These are phyloP conservation scores for Phenoliferia sp. DNA, from an alignment of 1,284 basidiomycete species.

Conservation along the genomic window DNA sequence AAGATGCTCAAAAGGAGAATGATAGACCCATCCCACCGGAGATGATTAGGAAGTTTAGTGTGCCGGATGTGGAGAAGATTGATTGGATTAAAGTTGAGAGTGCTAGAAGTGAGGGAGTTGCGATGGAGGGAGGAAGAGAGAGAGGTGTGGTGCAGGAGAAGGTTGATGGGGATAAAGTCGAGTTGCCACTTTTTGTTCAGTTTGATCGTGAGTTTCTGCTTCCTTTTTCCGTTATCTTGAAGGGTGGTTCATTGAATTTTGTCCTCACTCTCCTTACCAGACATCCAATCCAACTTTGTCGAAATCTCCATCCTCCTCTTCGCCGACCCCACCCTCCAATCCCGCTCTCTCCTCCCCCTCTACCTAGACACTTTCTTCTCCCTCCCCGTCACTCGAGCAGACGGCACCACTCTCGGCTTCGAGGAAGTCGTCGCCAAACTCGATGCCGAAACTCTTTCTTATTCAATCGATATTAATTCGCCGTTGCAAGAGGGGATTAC, in stretches of 20 bases:
- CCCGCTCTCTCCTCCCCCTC: constrained; percentile 52
- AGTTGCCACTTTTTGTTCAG: constrained; percentile 83
- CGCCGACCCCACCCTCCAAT: constrained; percentile 29
- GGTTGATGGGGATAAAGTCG: constrained; percentile 61
- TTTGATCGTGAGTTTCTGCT: constrained; percentile 53
- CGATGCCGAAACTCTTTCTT: constrained; percentile 85
- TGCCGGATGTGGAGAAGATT: constrained; percentile 82
- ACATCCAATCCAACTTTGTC: constrained; percentile 75
- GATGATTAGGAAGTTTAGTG: constrained; percentile 75
- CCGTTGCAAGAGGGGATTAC: constrained; percentile 71
- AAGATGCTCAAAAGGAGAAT: constrained; percentile 81
- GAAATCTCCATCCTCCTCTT: constrained; percentile 62
- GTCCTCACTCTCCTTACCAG: background rate
- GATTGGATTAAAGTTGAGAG: constrained; percentile 92
- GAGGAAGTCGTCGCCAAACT: constrained; percentile 89
- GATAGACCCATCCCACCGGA: constrained; percentile 72
- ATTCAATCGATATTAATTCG: constrained; percentile 62
- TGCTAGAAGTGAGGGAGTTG: constrained; percentile 37
- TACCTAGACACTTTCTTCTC: constrained; percentile 86
- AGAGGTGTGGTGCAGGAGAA: constrained; percentile 60
- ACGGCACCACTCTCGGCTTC: constrained; percentile 68
- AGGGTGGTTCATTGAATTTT: too few relatives aligned
- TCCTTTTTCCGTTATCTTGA: too few relatives aligned
- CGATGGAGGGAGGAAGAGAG: constrained; percentile 28
- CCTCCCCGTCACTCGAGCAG: constrained; percentile 68